phyloP scores from a whole-genome alignment of 352 stramenopile genomes.

The Phytophthora hybrid region DNA sequence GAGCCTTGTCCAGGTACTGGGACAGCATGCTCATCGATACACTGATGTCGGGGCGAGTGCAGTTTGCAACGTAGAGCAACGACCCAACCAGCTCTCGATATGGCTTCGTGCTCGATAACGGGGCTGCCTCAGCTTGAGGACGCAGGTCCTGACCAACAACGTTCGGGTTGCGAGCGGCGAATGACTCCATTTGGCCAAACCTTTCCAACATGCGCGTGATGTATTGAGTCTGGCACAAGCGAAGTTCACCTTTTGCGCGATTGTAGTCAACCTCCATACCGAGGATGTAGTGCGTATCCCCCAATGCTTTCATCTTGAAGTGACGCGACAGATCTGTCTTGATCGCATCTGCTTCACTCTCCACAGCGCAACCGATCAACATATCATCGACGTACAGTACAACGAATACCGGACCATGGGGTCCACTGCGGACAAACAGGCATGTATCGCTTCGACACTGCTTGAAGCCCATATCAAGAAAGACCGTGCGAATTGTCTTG shows the following conservation, averaged over 20 bases:
- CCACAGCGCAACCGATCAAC: background rate
- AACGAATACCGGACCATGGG: conserved; percentile 5
- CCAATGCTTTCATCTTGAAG: background rate
- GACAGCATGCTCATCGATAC: conserved; percentile 9
- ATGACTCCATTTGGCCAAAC: background rate
- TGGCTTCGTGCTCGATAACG: background rate
- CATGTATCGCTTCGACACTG: conserved; percentile 13
- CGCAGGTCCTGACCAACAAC: background rate
- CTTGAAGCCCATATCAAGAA: conserved; percentile 7
- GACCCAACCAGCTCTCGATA: background rate
- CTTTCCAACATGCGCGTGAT: background rate
- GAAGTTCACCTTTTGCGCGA: background rate
- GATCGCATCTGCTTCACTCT: background rate
- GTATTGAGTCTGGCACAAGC: background rate
- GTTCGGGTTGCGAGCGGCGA: background rate
- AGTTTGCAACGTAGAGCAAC: conserved; percentile 32
- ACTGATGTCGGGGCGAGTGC: conserved; percentile 21
- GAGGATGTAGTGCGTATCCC: background rate
- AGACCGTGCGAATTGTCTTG: conserved; percentile 26
- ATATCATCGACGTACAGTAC: conserved; percentile 25
- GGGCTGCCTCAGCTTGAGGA: background rate
- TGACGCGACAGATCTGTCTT: background rate
- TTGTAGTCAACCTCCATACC: background rate
- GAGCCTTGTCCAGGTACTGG: conserved; percentile 24
- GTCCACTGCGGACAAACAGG: conserved; percentile 8